phyloP scores from a whole-genome alignment of 2,329 filamentous ascomycete genomes.

The Ophiosphaerella herpotricha region DNA sequence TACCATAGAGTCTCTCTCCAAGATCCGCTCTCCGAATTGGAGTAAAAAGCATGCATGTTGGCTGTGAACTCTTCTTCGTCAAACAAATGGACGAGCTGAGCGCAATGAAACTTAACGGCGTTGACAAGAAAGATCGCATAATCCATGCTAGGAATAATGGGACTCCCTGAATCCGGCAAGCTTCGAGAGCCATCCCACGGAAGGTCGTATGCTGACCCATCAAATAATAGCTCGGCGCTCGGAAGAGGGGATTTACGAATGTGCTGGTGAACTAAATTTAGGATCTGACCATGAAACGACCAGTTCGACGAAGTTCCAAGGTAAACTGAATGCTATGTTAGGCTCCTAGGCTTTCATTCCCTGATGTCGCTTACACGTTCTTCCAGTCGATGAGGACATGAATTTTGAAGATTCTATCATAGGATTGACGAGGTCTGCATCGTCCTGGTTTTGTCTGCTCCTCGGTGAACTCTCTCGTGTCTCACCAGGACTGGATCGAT shows the following conservation, averaged over 20 bases:
- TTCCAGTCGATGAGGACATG: slow-evolving; percentile 31
- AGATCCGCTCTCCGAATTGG: slow-evolving; percentile 32
- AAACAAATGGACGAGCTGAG: slow-evolving; percentile 60
- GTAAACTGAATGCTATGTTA: slow-evolving; percentile 47
- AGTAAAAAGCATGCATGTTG: slow-evolving; percentile 50
- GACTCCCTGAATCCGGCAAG: slow-evolving; percentile 34
- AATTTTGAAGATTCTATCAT: slow-evolving; percentile 32
- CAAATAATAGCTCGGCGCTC: slow-evolving; percentile 54
- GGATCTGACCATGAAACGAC: slow-evolving; percentile 58
- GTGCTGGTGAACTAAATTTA: slow-evolving; percentile 56
- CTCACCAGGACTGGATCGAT: slow-evolving; percentile 15
- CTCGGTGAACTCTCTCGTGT: slow-evolving; percentile 26
- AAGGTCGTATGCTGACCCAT: slow-evolving; percentile 58
- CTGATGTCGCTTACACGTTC: slow-evolving; percentile 14
- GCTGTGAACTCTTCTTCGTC: slow-evolving; percentile 59
- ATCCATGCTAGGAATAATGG: slow-evolving; percentile 56
- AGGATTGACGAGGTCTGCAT: slow-evolving; percentile 30
- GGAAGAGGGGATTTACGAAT: slow-evolving; percentile 52
- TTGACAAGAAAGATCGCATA: slow-evolving; percentile 60
- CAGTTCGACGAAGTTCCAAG: slow-evolving; percentile 62
- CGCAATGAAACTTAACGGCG: slow-evolving; percentile 61
- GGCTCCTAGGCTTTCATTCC: not conserved
- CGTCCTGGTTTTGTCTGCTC: slow-evolving; percentile 22
- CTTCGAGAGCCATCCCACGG: slow-evolving; percentile 54
- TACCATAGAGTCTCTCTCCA: slow-evolving; percentile 52